Evolutionary conservation across 768 basidiomycete species (phyloP).

Genomic region (Terana coerulea): DNA sequence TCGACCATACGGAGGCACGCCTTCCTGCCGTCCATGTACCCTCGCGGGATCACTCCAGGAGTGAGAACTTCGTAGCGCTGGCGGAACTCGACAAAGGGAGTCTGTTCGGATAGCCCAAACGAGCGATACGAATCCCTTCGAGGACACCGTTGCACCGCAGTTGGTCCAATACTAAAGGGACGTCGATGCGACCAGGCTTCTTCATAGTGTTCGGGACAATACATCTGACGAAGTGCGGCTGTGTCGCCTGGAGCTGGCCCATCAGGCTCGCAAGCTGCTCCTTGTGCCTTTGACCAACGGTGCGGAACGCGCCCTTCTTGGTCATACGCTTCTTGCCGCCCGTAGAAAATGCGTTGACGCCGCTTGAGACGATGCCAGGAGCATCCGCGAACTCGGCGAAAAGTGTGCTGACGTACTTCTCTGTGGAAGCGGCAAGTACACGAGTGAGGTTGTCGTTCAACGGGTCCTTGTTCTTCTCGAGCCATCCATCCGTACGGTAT

Average conservation of each 20-base stretch:
- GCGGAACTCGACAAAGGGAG: slow-evolving; percentile 95
- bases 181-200: slow-evolving; percentile 87
- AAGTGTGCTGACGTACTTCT: slow-evolving; percentile 75
- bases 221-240: slow-evolving; percentile 97
- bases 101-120: slow-evolving; percentile 95
- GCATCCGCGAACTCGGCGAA: slow-evolving; percentile 77
- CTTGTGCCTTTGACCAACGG: slow-evolving; percentile 92
- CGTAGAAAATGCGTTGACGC: slow-evolving; percentile 37
- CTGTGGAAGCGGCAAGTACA: slow-evolving; percentile 77
- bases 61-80: slow-evolving; percentile 96
- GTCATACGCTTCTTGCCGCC: slow-evolving; percentile 64
- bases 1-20: slow-evolving; percentile 90
- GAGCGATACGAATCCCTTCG: slow-evolving; percentile 96
- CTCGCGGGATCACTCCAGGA: slow-evolving; percentile 87
- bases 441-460: slow-evolving; percentile 93
- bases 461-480: slow-evolving; percentile 99
- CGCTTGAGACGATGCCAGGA: slow-evolving; percentile 29
- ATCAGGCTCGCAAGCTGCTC: slow-evolving; percentile 93
- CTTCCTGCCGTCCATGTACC: slow-evolving; percentile 97
- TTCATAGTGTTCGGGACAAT: slow-evolving; percentile 94
- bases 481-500: slow-evolving; percentile 93
- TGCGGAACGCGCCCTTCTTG: slow-evolving; percentile 97
- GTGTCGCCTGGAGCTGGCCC: slow-evolving; percentile 86
- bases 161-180: slow-evolving; percentile 94
- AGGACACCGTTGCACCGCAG: slow-evolving; percentile 97